Percentiles rank a stretch among this genome's conserved stretches.
Conservation (phyloP, 169 alveolate species). For the Eimeria necatrix region DNA sequence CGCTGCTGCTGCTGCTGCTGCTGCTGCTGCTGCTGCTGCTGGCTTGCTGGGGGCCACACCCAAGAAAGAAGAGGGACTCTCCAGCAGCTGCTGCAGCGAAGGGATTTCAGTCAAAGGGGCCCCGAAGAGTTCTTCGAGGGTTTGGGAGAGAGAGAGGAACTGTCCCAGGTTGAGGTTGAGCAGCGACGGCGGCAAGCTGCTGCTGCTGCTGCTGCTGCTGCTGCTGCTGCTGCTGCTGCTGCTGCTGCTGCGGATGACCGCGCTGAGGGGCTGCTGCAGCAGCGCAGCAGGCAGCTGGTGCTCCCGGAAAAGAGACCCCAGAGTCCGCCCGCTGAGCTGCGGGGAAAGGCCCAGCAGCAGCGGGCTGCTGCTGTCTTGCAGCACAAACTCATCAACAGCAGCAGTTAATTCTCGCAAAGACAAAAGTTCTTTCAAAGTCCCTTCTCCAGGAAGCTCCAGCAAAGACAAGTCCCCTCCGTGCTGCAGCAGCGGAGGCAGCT, state of each 20-base stretch:
- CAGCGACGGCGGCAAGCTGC: neutral
- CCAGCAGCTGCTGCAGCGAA: slow-evolving; percentile 14
- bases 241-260: too few relatives aligned
- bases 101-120: neutral
- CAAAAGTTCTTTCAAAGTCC: neutral
- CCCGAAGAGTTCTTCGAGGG: neutral
- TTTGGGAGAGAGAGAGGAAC: neutral
- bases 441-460: neutral
- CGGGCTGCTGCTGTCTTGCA: neutral
- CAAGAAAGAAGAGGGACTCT: neutral
- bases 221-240: too few relatives aligned
- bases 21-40: slow-evolving; percentile 52
- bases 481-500: neutral
- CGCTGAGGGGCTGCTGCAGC: neutral
- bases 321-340: neutral
- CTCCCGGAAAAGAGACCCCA: neutral
- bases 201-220: neutral
- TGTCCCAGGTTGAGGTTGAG: neutral
- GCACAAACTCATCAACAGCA: neutral
- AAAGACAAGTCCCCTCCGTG: neutral
- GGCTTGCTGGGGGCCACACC: neutral
- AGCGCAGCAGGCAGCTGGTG: neutral
- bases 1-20: slow-evolving; percentile 23
- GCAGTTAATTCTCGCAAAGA: neutral
- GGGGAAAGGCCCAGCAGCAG: slow-evolving; percentile 2